Evolutionary conservation across 2,329 filamentous ascomycete genomes (phyloP).

Genomic region (Escovopsis sp.): DNA sequence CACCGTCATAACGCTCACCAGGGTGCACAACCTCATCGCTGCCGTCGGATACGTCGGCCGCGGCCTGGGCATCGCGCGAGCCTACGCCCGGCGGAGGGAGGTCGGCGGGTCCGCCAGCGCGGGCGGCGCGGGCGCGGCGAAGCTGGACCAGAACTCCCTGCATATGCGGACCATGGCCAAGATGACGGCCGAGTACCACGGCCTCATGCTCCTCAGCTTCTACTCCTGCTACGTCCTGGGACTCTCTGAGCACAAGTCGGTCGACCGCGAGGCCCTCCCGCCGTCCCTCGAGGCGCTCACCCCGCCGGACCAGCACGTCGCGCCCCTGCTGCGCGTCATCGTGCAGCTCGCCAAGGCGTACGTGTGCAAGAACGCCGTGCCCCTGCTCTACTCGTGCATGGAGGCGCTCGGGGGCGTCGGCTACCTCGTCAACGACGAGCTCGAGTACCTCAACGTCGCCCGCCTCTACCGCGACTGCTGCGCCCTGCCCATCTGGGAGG

Average conservation of each 20-base stretch:
- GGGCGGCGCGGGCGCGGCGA: conserved; percentile 25
- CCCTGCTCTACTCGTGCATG: conserved; percentile 42
- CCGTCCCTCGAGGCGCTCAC: conserved; percentile 17
- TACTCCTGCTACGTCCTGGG: conserved; percentile 41
- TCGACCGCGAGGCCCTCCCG: conserved; percentile 2
- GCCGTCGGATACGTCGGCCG: conserved; percentile 39
- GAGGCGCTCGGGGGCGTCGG: conserved; percentile 52
- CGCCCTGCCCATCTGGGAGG: conserved; percentile 56
- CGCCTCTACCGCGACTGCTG: conserved; percentile 49
- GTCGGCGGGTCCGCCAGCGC: conserved; percentile 19
- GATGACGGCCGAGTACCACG: conserved; percentile 40
- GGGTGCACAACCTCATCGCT: conserved; percentile 40
- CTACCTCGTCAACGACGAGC: conserved; percentile 48
- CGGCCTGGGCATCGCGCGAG: conserved; percentile 40
- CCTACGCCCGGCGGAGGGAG: conserved; percentile 42
- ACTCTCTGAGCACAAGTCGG: conserved; percentile 29
- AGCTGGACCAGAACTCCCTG: conserved; percentile 35
- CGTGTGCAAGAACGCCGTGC: conserved; percentile 34
- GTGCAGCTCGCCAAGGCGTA: conserved; percentile 47
- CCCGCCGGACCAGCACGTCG: conserved; percentile 18
- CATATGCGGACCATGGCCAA: conserved; percentile 45
- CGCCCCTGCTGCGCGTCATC: conserved; percentile 38
- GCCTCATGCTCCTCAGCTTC: conserved; percentile 39
- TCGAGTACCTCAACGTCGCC: conserved; percentile 51
- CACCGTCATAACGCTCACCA: conserved; percentile 52